Base-by-base conservation (phyloP, 306 rosid genomes). In the Dryas drummondii region DNA sequence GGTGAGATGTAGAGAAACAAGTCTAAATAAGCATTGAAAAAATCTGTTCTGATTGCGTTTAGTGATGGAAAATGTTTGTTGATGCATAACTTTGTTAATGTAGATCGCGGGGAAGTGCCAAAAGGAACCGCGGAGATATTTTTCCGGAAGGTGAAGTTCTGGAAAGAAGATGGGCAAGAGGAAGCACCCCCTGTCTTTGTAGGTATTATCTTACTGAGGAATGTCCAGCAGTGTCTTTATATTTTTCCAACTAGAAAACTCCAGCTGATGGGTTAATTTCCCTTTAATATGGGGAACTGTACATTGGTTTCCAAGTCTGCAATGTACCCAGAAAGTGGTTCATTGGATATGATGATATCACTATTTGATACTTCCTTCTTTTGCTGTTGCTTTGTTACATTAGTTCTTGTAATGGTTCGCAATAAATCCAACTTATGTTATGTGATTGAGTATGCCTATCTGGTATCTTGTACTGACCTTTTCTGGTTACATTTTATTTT, bases 101-200 rank as follows among this genome's bases (percentile, higher is more conserved):
- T 85, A 92, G 97, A 92, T 70, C 91, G 96, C 16, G 91, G 96
- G 19, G 97, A 89, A 79, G 87, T 86, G 14, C 88, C 77, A 45
- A 92, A 88, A 76, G 97, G 88, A 57, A 85, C 88, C 54, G 88
- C 93, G 1, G 96, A 92, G 87, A 84, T 92, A 88, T 89, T 88
- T 85, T 92, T 92, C 78, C 86, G 97, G 66, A 92, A 88, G 81
- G 96, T 89, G 48, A 92, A 89, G 78, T 92, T 92, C 75, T 92
- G 97, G 97, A 90, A 85, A 80, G 97, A 92, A 42, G 97, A 86
- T 4, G 93, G 87, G 58, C 80, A 88, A 81, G 88, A 86, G 81
- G 97, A 92, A 75, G 96, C 97, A 74, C 97, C 97, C 47, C 97
- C 97, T 91, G 87, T 91, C 93, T 91, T 91, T 91, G 96, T 91